Evolutionary conservation across 2,329 filamentous ascomycete genomes (phyloP).

Genomic region (Gyromitra esculenta): DNA sequence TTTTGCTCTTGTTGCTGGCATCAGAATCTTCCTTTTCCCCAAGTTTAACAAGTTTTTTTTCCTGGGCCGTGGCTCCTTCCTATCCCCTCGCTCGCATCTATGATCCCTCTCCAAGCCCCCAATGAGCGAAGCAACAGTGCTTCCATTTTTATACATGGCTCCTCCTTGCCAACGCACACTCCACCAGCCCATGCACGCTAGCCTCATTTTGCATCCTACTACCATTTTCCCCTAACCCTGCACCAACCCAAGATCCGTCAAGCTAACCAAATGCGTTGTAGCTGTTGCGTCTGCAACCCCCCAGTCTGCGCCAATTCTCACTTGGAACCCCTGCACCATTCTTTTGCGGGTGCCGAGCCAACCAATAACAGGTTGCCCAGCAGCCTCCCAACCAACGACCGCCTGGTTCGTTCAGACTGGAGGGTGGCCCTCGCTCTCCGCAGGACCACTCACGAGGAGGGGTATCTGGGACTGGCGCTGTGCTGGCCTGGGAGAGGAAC

Average conservation of each 20-base stretch:
- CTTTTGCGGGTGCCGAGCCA: conserved; percentile 46
- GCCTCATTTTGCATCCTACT: conserved; percentile 48
- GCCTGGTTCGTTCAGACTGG: conserved; percentile 55
- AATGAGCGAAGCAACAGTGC: conserved; percentile 52
- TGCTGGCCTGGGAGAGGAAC: conserved; percentile 53
- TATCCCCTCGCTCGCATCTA: conserved; percentile 48
- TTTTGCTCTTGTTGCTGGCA: conserved; percentile 39
- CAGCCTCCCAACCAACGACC: conserved; percentile 52
- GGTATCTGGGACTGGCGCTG: conserved; percentile 51
- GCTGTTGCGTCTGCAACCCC: conserved; percentile 42
- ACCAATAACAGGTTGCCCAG: conserved; percentile 46
- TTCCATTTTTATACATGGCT: conserved; percentile 55
- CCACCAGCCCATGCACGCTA: conserved; percentile 51
- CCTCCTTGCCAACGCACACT: conserved; percentile 56
- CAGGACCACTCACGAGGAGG: conserved; percentile 52
- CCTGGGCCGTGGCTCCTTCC: conserved; percentile 49
- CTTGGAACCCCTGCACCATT: conserved; percentile 48
- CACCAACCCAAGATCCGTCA: conserved; percentile 49
- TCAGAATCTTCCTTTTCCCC: conserved; percentile 36
- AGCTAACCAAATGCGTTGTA: conserved; percentile 51
- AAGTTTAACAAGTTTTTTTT: conserved; percentile 48
- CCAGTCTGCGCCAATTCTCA: conserved; percentile 50
- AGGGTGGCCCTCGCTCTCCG: conserved; percentile 56
- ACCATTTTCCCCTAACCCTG: conserved; percentile 54
- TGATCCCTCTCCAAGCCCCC: conserved; percentile 44